Base-by-base conservation (phyloP, 805 yeast genomes). In the Pichia heedii region DNA sequence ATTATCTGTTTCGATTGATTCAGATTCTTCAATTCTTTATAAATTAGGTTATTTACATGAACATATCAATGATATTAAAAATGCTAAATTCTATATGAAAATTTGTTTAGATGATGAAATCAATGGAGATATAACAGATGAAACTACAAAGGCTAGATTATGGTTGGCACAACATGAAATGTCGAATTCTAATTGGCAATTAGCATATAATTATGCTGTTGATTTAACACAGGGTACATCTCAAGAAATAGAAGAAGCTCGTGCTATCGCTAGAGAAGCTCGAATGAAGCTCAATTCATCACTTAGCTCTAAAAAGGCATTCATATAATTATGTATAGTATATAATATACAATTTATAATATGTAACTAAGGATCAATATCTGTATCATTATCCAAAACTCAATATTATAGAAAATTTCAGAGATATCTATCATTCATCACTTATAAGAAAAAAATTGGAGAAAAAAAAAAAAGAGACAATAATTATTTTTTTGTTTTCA, bases 171-270 rank as follows among this genome's bases (percentile, higher is more conserved):
- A 78, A 41, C 65, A 72, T 50, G 89, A 87, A 37, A 61, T 80
- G 47, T 68, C 68, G 16, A 61, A 63, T 34, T 67, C 73, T 13
- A 75, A 77, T 47, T 88, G 74, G 67, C 77, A 76, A 39, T 71
- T 67, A 43, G 95, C 96, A 0, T 79, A 79, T 48, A 76, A 71
- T 40, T 76, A 82, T 56, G 93, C 95, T 1, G 74, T 76, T 43
- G 84, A 79, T 44, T 70, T 87, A 50, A 71, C 75, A 5, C 74
- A 70, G 42, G 94, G 90, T 24, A 75, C 83, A n/a, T 81, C 88
- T 12, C 86, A 80, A 44, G 94, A 84, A 55, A 77, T 88, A 18
- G 96, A 88, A 54, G 96, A 88, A 58, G 96, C 96, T 0, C 67
- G 96, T 36, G 71, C 81, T 0, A 81, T 89, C 27, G 85, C 90